Base-by-base conservation (phyloP, 2,329 filamentous ascomycete species). In the Aureobasidium leucospermi region DNA sequence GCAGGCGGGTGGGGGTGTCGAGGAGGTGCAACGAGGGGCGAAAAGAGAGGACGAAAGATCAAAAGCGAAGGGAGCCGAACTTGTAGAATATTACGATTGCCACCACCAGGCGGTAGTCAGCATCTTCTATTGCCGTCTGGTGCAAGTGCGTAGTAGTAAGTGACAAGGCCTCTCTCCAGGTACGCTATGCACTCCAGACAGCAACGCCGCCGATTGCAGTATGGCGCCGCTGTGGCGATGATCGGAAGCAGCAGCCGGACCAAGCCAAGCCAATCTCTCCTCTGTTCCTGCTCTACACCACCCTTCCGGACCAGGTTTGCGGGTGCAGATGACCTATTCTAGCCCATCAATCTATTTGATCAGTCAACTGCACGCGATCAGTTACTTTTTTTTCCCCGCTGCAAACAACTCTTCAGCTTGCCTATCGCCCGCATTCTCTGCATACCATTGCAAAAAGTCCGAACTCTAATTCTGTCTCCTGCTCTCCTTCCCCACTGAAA, bases 181-280 rank as follows among this genome's bases (percentile, higher is more conserved):
- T 34, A 56, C 52, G 41, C 52, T 38, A 43, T 45, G 36, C 36
- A 53, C 8, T 29, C 19, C 36, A 15, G 19, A 41, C 19, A 41
- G 8, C 42, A 19, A 16, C 23, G 10, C 13, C 47, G 47, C 16
- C 31, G 38, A 41, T 41, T 41, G 38, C 38, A 41, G 38, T n/a
- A 47, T 36, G 48, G 48, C 48, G 52, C 52, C 42, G 42, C 28
- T 57, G 53, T 57, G 53, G 53, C 53, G 53, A 57, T 56, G 29
- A 29, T 38, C 42, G 41, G 19, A 38, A 29, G 34, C 48, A 28
- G 4, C 13, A 47, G 29, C 53, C 42, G 32, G 31, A 13, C 41
- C 42, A 36, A 52, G 39, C 52, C 41, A 45, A 36, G 16, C 51
- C 42, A 57, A 46, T 39, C 42, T 46, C 32, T 9, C 6, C 2